Conservation (phyloP, 768 basidiomycete species). For the Chalciporus pseudorubinellus region DNA sequence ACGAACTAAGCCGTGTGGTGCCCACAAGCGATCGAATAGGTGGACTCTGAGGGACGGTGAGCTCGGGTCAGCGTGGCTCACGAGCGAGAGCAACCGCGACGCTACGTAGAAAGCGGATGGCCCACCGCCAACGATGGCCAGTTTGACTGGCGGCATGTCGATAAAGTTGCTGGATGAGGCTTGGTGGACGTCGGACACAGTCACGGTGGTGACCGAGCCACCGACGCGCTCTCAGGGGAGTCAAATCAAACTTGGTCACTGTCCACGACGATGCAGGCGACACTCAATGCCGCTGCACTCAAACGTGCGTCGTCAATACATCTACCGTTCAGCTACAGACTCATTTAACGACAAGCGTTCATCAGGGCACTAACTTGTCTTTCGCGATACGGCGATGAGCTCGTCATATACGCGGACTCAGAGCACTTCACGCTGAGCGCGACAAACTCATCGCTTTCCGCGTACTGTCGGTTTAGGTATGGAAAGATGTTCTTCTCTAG, state of each 20-base stretch:
- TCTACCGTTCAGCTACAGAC: conserved; percentile 15
- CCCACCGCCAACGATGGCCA: conserved; percentile 91
- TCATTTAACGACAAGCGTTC: conserved; percentile 51
- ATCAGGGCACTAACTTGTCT: conserved; percentile 73
- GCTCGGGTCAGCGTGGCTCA: conserved; percentile 38
- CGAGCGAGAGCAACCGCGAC: conserved; percentile 70
- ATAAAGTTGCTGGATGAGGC: not conserved
- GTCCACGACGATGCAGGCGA: conserved; percentile 56
- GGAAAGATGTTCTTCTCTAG: conserved; percentile 66
- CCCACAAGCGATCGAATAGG: conserved; percentile 89
- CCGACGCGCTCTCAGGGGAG: not conserved
- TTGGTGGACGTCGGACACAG: not conserved
- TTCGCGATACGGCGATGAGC: conserved; percentile 80
- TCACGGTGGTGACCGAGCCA: not conserved
- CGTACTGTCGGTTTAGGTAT: conserved; percentile 78
- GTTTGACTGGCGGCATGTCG: conserved; percentile 45
- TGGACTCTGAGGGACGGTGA: conserved; percentile 58
- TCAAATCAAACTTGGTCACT: not conserved
- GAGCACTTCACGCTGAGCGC: conserved; percentile 64
- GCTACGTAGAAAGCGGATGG: conserved; percentile 97
- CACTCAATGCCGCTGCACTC: conserved; percentile 56
- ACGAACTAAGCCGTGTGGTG: conserved; percentile 91
- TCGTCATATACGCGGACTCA: conserved; percentile 62
- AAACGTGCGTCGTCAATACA: conserved; percentile 36
- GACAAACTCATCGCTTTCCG: conserved; percentile 79